Conservation (phyloP, 148 eudicot genomes). For the Cornus florida region DNA sequence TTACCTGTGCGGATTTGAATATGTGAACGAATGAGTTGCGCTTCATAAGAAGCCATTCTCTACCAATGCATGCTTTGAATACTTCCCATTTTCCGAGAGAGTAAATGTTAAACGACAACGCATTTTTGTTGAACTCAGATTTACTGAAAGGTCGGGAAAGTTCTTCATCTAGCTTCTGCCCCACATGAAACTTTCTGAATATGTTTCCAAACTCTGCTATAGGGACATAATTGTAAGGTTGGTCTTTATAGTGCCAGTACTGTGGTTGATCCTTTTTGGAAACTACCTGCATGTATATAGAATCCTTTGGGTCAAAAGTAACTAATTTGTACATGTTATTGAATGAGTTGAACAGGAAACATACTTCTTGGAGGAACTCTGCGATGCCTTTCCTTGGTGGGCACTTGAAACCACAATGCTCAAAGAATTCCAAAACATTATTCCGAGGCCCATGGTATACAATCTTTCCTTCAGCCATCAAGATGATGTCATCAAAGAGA, state of each 20-base stretch:
- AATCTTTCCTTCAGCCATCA: slow-evolving; percentile 30
- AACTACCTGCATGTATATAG: slow-evolving; percentile 19
- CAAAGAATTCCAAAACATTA: slow-evolving; percentile 23
- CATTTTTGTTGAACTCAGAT: slow-evolving; percentile 12
- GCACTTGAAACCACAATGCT: slow-evolving; percentile 28
- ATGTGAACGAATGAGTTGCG: slow-evolving; percentile 23
- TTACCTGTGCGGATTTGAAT: slow-evolving; percentile 27
- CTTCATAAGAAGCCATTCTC: too few species aligned
- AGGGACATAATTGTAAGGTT: slow-evolving; percentile 20
- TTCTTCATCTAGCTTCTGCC: slow-evolving; percentile 19
- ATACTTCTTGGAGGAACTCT: slow-evolving; percentile 40
- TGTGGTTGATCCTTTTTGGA: slow-evolving; percentile 37
- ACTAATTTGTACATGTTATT: background rate
- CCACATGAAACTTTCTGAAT: slow-evolving; percentile 20
- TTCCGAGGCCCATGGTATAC: slow-evolving; percentile 32
- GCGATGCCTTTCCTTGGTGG: slow-evolving; percentile 35
- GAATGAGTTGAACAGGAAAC: background rate
- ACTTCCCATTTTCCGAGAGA: slow-evolving; percentile 10
- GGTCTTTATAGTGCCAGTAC: slow-evolving; percentile 18
- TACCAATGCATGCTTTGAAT: too few species aligned
- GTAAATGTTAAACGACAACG: slow-evolving; percentile 16
- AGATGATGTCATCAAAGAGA: slow-evolving; percentile 35
- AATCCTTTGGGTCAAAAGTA: background rate
- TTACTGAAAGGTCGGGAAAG: slow-evolving; percentile 22
- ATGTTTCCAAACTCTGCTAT: slow-evolving; percentile 15